phyloP scores from a whole-genome alignment of 805 yeast genomes.

The Ogataea henricii region DNA sequence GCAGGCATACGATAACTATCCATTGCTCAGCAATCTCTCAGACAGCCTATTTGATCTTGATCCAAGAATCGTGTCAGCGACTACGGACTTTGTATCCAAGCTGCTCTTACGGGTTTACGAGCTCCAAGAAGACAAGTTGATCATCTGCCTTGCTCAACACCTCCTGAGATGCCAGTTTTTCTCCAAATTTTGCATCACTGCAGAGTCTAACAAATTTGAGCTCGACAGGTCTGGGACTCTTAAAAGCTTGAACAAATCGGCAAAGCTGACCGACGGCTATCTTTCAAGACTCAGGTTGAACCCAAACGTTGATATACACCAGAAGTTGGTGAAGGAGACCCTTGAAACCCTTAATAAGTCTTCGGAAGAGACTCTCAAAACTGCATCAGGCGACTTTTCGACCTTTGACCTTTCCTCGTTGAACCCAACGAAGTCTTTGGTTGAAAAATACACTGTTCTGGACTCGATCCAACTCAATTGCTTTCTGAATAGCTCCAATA shows the following conservation, averaged over 20 bases:
- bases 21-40: conserved; percentile 45
- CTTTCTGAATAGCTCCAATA: conserved; percentile 57
- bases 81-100: conserved; percentile 48
- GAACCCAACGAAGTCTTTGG: conserved; percentile 44
- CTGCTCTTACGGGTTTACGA: conserved; percentile 45
- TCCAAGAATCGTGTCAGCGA: conserved; percentile 43
- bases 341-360: conserved; percentile 40
- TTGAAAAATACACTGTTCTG: conserved; percentile 48
- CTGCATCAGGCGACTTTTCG: conserved; percentile 44
- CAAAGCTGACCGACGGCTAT: conserved; percentile 39
- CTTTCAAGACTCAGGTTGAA: conserved; percentile 40
- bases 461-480: conserved; percentile 55
- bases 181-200: conserved; percentile 42
- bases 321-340: conserved; percentile 42
- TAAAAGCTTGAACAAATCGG: conserved; percentile 26
- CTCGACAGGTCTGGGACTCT: conserved; percentile 18
- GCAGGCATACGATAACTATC: conserved; percentile 38
- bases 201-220: conserved; percentile 35
- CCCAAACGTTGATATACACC: conserved; percentile 41
- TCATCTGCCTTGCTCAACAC: conserved; percentile 47
- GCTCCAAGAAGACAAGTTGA: conserved; percentile 39
- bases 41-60: conserved; percentile 46
- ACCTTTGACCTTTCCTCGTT: conserved; percentile 49
- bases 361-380: conserved; percentile 43
- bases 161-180: conserved; percentile 50